Evolutionary conservation across 2,329 filamentous ascomycete species (phyloP).

Genomic region (Neofusicoccum ribis): DNA sequence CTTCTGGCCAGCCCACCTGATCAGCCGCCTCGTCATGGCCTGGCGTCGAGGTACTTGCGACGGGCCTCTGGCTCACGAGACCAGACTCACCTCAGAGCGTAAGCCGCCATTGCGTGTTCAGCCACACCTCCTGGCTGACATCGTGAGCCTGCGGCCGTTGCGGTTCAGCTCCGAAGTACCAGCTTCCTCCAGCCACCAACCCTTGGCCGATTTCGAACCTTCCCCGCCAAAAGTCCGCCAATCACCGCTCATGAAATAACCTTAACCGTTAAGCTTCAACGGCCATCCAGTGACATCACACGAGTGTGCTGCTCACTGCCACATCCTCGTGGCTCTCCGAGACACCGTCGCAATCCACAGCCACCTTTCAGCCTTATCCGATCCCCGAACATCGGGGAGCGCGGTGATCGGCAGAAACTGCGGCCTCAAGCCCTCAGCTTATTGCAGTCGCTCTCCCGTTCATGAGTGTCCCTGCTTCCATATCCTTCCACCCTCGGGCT

Average conservation of each 20-base stretch:
- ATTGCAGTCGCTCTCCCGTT: neutral
- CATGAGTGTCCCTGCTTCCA: neutral
- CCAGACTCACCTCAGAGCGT: conserved; percentile 8
- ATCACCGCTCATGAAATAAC: neutral
- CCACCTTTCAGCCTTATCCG: neutral
- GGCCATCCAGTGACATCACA: neutral
- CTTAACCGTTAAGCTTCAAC: conserved; percentile 7
- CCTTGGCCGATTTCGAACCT: neutral
- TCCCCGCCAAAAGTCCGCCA: neutral
- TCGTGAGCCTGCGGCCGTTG: neutral
- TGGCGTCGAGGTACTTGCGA: neutral
- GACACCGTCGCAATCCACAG: neutral
- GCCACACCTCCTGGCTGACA: conserved; percentile 5
- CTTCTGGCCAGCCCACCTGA: neutral
- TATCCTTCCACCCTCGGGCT: neutral
- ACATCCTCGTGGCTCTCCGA: neutral
- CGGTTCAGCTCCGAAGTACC: neutral
- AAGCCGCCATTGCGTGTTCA: neutral
- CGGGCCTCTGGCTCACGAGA: neutral
- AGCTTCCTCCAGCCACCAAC: neutral
- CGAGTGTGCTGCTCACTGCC: neutral
- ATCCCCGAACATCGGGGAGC: neutral
- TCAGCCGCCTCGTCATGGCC: neutral
- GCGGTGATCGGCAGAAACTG: neutral
- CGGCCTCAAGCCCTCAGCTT: neutral